Evolutionary conservation across 140 eudicot genomes (phyloP).

Genomic region (Stevia rebaudiana): DNA sequence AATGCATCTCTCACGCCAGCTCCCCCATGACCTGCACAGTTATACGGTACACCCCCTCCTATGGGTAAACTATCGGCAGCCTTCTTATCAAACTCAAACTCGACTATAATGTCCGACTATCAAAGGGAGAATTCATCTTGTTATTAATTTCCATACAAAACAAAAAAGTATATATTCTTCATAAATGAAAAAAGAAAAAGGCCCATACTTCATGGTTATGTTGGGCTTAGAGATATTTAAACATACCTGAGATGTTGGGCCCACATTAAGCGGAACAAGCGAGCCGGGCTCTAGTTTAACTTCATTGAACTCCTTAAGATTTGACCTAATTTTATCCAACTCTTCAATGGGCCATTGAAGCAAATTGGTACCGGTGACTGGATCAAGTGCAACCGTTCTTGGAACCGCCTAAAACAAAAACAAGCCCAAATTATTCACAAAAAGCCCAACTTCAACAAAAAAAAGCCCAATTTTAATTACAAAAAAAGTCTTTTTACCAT

Average conservation of each 20-base stretch:
- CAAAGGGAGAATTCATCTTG: background rate
- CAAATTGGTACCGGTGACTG: slow-evolving; percentile 57
- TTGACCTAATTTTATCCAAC: slow-evolving; percentile 51
- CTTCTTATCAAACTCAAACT: slow-evolving; percentile 57
- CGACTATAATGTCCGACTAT: slow-evolving; percentile 74
- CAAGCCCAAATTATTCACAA: background rate
- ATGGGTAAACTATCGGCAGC: slow-evolving; percentile 28
- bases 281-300: slow-evolving; percentile 55
- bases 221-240: background rate
- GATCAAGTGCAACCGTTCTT: slow-evolving; percentile 64
- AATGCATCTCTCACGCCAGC: slow-evolving; percentile 62
- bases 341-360: slow-evolving; percentile 90
- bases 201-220: background rate
- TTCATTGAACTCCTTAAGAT: slow-evolving; percentile 37
- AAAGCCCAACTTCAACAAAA: background rate
- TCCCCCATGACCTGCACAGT: slow-evolving; percentile 56
- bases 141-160: background rate
- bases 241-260: slow-evolving; percentile 58
- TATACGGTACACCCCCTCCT: slow-evolving; percentile 34
- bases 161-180: background rate
- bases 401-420: slow-evolving; percentile 50
- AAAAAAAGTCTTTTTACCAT: slow-evolving; percentile 35
- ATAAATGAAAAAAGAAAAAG: background rate
- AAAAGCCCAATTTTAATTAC: background rate
- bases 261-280: slow-evolving; percentile 50